Evolutionary conservation across 768 basidiomycete genomes (phyloP).

Genomic region (Calvatia gigantea): DNA sequence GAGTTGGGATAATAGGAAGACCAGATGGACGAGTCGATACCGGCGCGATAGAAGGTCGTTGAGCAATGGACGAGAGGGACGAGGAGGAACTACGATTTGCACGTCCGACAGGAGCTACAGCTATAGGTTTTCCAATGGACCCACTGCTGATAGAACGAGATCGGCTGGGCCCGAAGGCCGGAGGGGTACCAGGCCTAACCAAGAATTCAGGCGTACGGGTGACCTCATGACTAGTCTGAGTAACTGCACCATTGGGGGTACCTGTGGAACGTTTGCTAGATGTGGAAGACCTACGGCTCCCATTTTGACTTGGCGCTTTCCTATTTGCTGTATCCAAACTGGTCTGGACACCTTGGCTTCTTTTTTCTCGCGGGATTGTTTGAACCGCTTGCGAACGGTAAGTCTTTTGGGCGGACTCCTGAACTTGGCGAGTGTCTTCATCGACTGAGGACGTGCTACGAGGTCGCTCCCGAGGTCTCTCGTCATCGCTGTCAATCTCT

Average conservation of each 20-base stretch:
- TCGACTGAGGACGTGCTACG: constrained; percentile 27
- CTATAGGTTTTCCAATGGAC: background rate
- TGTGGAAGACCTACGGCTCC: constrained; percentile 15
- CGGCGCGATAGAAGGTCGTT: background rate
- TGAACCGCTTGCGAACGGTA: constrained; percentile 73
- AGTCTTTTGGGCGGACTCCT: constrained; percentile 37
- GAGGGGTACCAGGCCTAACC: background rate
- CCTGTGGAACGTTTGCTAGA: constrained; percentile 12
- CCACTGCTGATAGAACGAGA: constrained; percentile 7
- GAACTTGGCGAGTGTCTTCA: constrained; percentile 30
- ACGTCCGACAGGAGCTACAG: background rate
- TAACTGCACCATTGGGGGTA: background rate
- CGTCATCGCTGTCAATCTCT: constrained; percentile 25
- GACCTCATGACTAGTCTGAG: background rate
- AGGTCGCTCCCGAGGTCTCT: constrained; percentile 32
- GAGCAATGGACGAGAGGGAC: background rate
- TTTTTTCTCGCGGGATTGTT: constrained; percentile 53
- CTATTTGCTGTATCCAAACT: constrained; percentile 37
- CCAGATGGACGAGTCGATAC: background rate
- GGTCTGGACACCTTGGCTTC: constrained; percentile 60
- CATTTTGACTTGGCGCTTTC: constrained; percentile 10
- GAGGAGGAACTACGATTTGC: background rate
- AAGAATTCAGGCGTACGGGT: background rate
- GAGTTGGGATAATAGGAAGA: background rate
- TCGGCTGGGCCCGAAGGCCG: background rate